phyloP scores from a whole-genome alignment of 805 yeast genomes.

The Starmerella potacharoeniae region DNA sequence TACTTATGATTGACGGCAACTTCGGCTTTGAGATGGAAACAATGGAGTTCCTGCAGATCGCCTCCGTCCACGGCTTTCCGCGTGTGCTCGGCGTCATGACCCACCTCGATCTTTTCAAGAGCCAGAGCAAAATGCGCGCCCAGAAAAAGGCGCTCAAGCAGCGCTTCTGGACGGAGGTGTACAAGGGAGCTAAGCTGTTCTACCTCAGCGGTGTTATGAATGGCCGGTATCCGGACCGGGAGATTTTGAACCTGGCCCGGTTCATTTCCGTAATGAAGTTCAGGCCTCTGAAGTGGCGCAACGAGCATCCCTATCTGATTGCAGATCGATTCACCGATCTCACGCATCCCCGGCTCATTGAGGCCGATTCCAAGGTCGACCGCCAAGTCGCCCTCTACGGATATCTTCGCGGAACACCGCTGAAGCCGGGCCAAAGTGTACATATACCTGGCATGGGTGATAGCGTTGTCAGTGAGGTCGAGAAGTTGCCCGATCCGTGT shows the following conservation, averaged over 20 bases:
- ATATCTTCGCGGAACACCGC: conserved; percentile 85
- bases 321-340: conserved; percentile 88
- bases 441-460: conserved; percentile 98
- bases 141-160: conserved; percentile 85
- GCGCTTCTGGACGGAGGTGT: conserved; percentile 98
- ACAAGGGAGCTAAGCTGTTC: conserved; percentile 93
- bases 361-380: conserved; percentile 70
- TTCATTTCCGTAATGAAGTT: conserved; percentile 96
- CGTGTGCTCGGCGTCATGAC: conserved; percentile 91
- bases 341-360: conserved; percentile 80
- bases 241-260: conserved; percentile 78
- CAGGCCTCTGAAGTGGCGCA: conserved; percentile 98
- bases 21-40: conserved; percentile 99
- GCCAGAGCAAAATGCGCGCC: conserved; percentile 77
- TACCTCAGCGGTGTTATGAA: conserved; percentile 90
- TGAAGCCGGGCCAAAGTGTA: conserved; percentile 60
- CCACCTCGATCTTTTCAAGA: conserved; percentile 86
- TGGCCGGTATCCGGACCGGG: conserved; percentile 97
- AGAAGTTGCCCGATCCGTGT: conserved; percentile 94
- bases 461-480: conserved; percentile 58
- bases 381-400: conserved; percentile 88
- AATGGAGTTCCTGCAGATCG: conserved; percentile 92
- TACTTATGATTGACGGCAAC: conserved; percentile 86
- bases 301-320: conserved; percentile 89
- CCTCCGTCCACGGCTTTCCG: conserved; percentile 99